Evolutionary conservation across 179 eudicot species (phyloP), one percentile per base, ranked within the genome.

Genomic region (Beta lomatogona): DNA sequence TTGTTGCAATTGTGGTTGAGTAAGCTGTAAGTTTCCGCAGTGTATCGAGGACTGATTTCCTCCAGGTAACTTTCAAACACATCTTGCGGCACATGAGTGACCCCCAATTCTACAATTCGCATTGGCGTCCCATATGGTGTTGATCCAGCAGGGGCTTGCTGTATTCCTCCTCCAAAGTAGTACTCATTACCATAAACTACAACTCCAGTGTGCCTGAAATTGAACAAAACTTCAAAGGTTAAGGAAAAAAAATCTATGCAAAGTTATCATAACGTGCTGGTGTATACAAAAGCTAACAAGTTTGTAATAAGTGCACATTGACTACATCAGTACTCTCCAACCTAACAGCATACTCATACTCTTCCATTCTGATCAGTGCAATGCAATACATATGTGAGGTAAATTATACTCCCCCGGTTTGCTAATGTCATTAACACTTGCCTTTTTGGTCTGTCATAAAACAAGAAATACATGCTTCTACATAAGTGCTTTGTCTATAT

Each of bases 141-240:
- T 67, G 86, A 83, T 28, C 95, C 99, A 77, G 86, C 95, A 11
- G 89, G 85, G 77, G 75, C 80, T 41, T 91, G 89, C 78, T 94
- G 97, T 81, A 96, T 91, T 79, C 99, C 99, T 79, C 97, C 98
- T 48, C 99, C 98, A 75, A 93, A 96, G 79, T 85, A 96, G 83
- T 96, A 96, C 83, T 96, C 99, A 10, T 89, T 90, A 6, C 98
- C 99, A 36, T 94, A 96, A 53, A 93, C 98, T 60, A 93, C 99
- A 65, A 96, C 55, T 77, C 99, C 99, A 0, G 99, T 96, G 84
- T 96, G 98, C 99, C 99, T 96, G 87, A 75, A 79, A 76, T 31
- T 25, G 46, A 77, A 50, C 5, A 61, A 16, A 28, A 28, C 31
- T 28, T 28, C 31, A 67, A 18, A 46, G 1, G 13, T 11, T 28